Evolutionary conservation across 345 rosid genomes (phyloP).

Genomic region (Acer campestre): DNA sequence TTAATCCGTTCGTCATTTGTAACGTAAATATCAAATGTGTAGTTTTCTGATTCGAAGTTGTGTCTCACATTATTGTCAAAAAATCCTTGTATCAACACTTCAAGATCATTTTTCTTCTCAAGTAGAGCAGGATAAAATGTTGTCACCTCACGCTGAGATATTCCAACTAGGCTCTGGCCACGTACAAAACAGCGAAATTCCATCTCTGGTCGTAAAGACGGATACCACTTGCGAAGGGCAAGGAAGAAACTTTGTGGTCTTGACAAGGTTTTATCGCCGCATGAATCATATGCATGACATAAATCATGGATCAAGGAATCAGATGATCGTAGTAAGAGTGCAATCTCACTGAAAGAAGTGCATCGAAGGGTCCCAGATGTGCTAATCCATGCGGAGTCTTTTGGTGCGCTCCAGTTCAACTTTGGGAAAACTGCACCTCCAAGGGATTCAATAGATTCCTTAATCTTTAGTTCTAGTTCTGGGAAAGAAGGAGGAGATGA

Average conservation of each 20-base stretch:
- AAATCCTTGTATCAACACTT: conserved; percentile 47
- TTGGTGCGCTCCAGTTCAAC: conserved; percentile 93
- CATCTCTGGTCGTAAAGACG: conserved; percentile 62
- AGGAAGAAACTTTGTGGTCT: conserved; percentile 72
- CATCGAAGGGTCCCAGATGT: conserved; percentile 67
- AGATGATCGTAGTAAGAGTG: conserved; percentile 69
- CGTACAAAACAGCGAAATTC: conserved; percentile 80
- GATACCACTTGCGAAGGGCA: conserved; percentile 81
- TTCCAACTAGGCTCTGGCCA: conserved; percentile 55
- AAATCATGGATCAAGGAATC: conserved; percentile 78
- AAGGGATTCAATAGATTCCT: conserved; percentile 61
- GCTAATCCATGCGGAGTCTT: conserved; percentile 91
- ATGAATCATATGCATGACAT: conserved; percentile 77
- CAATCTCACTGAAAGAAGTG: conserved; percentile 62
- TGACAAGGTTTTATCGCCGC: conserved; percentile 47
- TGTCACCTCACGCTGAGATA: conserved; percentile 77
- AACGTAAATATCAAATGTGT: conserved; percentile 73
- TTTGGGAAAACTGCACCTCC: conserved; percentile 78
- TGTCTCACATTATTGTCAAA: conserved; percentile 40
- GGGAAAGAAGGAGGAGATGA: conserved; percentile 61
- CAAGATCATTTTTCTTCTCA: conserved; percentile 41
- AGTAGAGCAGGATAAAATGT: conserved; percentile 67
- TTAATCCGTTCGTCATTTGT: conserved; percentile 50
- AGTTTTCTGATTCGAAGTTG: conserved; percentile 59
- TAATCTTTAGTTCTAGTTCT: conserved; percentile 61